Base-by-base conservation (phyloP, 1,284 basidiomycete species). In the Rhodotorula sp. region DNA sequence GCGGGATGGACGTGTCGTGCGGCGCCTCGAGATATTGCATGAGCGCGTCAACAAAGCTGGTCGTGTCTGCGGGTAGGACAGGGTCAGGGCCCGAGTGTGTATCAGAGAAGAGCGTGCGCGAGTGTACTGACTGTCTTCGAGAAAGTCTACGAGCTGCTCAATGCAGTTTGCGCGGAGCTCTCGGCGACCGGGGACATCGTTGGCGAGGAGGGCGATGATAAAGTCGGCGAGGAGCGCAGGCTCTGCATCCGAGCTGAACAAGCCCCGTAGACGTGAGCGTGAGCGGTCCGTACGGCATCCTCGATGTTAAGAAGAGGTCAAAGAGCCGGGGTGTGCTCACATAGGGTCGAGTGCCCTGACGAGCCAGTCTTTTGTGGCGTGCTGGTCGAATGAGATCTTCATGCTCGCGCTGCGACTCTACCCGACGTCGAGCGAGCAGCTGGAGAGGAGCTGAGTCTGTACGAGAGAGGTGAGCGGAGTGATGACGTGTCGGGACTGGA, bases 141-240 rank as follows among this genome's bases (percentile, higher is more conserved):
- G 85, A 81, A 97, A 97, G 82, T 97, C 95, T 66, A 90, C 88
- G 69, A 97, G 84, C 80, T 97, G 92, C 2, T 85, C 80, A 15
- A 85, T 81, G 64, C 97, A 84, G 79, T 93, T 90, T 73, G 88
- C 87, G 76, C 89, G 85, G 84, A 97, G 88, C 75, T 95, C 90
- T n/a, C 81, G 31, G 12, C 55, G 80, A 79, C 94, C 91, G 7
- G 89, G 85, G 16, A 88, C 88, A 82, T 93, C 92, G 81, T 95
- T 92, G 80, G 93, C 93, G 68, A 97, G 84, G 64, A 98, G 84
- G n/a, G 95, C 95, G 62, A 97, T 86, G 76, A 97, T 90, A 80
- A 97, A 98, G 80, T 97, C 93, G 19, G 92, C 90, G 63, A 98
- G 87, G 28, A 95, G 93, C 48, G 90, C 89, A 34, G 95, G 94